A percentile compares a stretch with the other conserved stretches of the same genome.
phyloP scores from a whole-genome alignment of 148 eudicot species.

The Camellia lanceoleosa region DNA sequence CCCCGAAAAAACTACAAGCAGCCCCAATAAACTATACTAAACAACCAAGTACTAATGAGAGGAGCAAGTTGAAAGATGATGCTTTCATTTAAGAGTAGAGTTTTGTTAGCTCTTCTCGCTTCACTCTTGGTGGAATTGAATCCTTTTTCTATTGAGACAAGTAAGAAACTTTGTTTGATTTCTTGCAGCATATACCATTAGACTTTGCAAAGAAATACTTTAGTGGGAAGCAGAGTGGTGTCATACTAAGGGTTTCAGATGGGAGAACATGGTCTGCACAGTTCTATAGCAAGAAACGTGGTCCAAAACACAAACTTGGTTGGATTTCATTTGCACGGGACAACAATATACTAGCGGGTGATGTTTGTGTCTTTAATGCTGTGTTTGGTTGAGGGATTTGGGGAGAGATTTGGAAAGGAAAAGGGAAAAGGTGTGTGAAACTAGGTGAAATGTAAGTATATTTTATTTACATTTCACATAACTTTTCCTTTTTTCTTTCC shows the following conservation, averaged over 20 bases:
- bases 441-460: too few species aligned
- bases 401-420: too few species aligned
- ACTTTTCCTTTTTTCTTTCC: too few species aligned
- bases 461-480: too few species aligned
- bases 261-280: conserved; percentile 13
- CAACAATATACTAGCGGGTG: conserved; percentile 26
- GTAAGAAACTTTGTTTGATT: not conserved
- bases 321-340: conserved; percentile 19
- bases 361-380: conserved; percentile 32
- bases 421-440: too few species aligned
- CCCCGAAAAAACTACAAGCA: too few species aligned
- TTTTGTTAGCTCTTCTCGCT: not conserved
- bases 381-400: too few species aligned
- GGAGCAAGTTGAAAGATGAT: not conserved
- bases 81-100: not conserved
- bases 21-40: too few species aligned
- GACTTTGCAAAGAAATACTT: not conserved
- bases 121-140: not conserved
- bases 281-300: not conserved
- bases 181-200: conserved; percentile 11
- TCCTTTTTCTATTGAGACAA: not conserved
- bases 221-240: not conserved
- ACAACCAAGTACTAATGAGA: too few species aligned
- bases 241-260: not conserved
- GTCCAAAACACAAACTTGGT: not conserved